Conservation (phyloP, 2,329 filamentous ascomycete species). For the Nannizziopsis barbatae region DNA sequence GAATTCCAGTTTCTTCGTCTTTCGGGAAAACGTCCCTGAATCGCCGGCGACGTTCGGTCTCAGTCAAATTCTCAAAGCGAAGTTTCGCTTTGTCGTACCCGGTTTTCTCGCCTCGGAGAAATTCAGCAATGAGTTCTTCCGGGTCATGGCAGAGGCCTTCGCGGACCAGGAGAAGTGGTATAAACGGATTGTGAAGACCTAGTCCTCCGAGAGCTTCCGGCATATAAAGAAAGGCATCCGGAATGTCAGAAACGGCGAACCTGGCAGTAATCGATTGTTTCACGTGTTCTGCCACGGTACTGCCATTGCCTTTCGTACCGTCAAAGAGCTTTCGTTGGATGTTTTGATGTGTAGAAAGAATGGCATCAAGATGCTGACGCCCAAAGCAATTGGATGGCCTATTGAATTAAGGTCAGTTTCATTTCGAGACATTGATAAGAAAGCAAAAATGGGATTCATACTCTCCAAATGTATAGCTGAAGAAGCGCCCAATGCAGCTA, state of each 20-base stretch:
- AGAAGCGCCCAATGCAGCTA: constrained; percentile 42
- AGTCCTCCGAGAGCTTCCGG: constrained; percentile 39
- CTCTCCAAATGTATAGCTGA: constrained; percentile 42
- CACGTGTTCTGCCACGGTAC: constrained; percentile 41
- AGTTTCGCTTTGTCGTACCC: no score
- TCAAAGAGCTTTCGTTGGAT: constrained; percentile 40
- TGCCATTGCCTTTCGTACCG: constrained; percentile 17
- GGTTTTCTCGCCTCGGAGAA: neutral
- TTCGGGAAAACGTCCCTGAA: constrained; percentile 13
- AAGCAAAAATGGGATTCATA: constrained; percentile 3
- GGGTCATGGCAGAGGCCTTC: constrained; percentile 22
- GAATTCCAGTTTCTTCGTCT: constrained; percentile 10
- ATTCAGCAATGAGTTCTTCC: constrained; percentile 19
- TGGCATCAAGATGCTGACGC: constrained; percentile 39
- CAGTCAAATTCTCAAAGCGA: constrained; percentile 18
- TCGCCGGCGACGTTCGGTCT: constrained; percentile 10
- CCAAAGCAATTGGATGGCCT: constrained; percentile 40
- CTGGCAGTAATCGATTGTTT: constrained; percentile 40
- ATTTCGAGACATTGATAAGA: neutral
- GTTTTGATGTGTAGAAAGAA: constrained; percentile 36
- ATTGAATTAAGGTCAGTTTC: neutral
- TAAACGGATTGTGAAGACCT: constrained; percentile 39
- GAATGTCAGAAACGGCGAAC: constrained; percentile 35
- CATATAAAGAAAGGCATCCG: constrained; percentile 40
- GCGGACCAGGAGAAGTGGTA: constrained; percentile 32